Percentiles rank a stretch among this genome's conserved stretches.
phyloP scores from a whole-genome alignment of 2,329 filamentous ascomycete species.

The Microsporum ferrugineum region DNA sequence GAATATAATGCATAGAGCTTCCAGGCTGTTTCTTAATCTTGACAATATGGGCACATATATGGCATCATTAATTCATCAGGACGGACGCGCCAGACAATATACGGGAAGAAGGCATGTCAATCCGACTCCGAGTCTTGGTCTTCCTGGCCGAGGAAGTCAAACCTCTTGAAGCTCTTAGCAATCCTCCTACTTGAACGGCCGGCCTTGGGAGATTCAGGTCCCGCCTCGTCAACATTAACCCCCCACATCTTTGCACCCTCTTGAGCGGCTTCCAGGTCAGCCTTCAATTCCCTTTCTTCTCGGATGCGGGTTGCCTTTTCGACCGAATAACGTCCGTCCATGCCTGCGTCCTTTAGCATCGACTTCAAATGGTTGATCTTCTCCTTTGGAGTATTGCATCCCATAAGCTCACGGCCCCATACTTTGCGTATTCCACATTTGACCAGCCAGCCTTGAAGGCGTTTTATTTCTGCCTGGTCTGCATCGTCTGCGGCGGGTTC shows the following conservation, averaged over 20 bases:
- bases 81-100: neutral
- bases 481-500: constrained; percentile 42
- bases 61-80: neutral
- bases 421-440: constrained; percentile 91
- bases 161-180: constrained; percentile 34
- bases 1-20: constrained; percentile 6
- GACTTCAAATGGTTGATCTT: constrained; percentile 72
- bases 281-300: constrained; percentile 70
- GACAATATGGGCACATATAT: neutral
- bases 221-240: constrained; percentile 30
- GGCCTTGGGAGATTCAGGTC: constrained; percentile 27
- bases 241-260: constrained; percentile 76
- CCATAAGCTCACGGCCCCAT: constrained; percentile 75
- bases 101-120: neutral
- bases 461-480: constrained; percentile 72
- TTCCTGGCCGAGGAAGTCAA: constrained; percentile 56
- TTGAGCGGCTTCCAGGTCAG: constrained; percentile 72
- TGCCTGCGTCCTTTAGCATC: constrained; percentile 71
- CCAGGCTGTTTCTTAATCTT: neutral
- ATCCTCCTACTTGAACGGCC: constrained; percentile 30
- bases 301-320: constrained; percentile 79
- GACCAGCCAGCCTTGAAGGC: constrained; percentile 68
- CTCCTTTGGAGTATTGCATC: constrained; percentile 58
- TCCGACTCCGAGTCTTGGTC: constrained; percentile 48
- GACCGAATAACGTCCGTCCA: constrained; percentile 78